phyloP scores from a whole-genome alignment of 805 yeast genomes.

The Metschnikowia continentalis region DNA sequence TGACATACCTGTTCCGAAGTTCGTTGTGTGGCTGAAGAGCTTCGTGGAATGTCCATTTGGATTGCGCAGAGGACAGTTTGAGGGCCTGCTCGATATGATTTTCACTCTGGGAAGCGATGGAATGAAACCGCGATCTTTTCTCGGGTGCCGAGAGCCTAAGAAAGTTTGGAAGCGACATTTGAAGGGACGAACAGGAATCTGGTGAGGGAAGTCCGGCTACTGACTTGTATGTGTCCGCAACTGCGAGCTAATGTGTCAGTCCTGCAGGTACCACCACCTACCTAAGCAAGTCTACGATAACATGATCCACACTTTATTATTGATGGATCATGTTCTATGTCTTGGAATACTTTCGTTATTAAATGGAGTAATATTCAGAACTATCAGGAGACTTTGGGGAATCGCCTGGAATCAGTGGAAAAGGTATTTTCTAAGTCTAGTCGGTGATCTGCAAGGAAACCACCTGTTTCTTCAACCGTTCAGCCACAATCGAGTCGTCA shows the following conservation, averaged over 20 bases:
- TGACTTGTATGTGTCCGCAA: neutral
- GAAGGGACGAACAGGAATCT: neutral
- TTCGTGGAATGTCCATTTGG: conserved; percentile 10
- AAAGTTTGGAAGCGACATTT: conserved; percentile 4
- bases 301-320: no score
- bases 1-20: conserved; percentile 49
- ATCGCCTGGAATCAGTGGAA: no score
- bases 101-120: conserved; percentile 8
- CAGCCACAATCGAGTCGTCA: conserved; percentile 25
- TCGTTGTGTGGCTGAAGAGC: conserved; percentile 10
- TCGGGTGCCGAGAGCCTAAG: conserved; percentile 7
- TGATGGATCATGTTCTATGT: no score
- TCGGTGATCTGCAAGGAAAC: conserved; percentile 7
- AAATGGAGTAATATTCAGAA: no score
- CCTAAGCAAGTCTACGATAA: neutral
- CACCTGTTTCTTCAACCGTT: conserved; percentile 24
- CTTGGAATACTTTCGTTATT: no score
- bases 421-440: neutral
- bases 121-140: conserved; percentile 8
- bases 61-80: conserved; percentile 1
- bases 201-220: neutral
- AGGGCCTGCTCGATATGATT: conserved; percentile 12
- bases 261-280: neutral
- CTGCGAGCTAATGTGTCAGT: neutral
- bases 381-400: no score